Conservation (phyloP, 306 rosid genomes). For the Calophaca sinica region DNA sequence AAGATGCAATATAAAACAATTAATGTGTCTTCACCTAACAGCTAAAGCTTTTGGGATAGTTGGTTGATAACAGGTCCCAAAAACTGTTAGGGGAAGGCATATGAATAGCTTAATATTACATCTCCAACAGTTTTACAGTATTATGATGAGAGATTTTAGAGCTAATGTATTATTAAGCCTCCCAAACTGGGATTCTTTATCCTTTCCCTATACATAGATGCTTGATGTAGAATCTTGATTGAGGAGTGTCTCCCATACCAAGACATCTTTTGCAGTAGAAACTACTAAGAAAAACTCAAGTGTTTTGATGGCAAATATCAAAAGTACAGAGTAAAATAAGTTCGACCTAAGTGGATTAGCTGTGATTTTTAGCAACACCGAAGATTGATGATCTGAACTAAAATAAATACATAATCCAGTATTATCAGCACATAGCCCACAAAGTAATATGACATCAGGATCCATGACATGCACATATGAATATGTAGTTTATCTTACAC, state of each 20-base stretch:
- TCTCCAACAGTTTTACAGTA: neutral
- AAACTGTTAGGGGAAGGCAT: constrained; percentile 23
- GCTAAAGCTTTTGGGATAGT: constrained; percentile 7
- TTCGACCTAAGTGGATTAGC: constrained; percentile 32
- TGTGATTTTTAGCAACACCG: constrained; percentile 19
- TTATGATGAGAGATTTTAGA: constrained; percentile 28
- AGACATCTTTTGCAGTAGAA: constrained; percentile 16
- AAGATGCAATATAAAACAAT: constrained; percentile 15
- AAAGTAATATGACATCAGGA: constrained; percentile 38
- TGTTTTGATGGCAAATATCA: constrained; percentile 25
- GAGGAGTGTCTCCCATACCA: too few relatives aligned
- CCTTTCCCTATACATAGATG: constrained; percentile 9
- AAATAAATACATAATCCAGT: constrained; percentile 27
- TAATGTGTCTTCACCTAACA: constrained; percentile 7
- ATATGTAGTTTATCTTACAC: constrained; percentile 74
- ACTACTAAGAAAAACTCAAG: constrained; percentile 11
- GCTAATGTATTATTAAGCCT: constrained; percentile 12
- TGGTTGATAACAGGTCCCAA: constrained; percentile 22
- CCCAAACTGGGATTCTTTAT: constrained; percentile 19
- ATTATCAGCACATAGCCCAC: constrained; percentile 37
- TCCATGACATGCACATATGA: constrained; percentile 28
- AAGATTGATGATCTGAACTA: constrained; percentile 21
- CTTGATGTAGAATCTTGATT: constrained; percentile 12
- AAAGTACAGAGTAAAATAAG: constrained; percentile 17
- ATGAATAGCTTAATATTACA: constrained; percentile 28